These are phyloP conservation scores for Xylaria longipes DNA, from an alignment of 495 filamentous ascomycete genomes.

Conservation along the genomic window DNA sequence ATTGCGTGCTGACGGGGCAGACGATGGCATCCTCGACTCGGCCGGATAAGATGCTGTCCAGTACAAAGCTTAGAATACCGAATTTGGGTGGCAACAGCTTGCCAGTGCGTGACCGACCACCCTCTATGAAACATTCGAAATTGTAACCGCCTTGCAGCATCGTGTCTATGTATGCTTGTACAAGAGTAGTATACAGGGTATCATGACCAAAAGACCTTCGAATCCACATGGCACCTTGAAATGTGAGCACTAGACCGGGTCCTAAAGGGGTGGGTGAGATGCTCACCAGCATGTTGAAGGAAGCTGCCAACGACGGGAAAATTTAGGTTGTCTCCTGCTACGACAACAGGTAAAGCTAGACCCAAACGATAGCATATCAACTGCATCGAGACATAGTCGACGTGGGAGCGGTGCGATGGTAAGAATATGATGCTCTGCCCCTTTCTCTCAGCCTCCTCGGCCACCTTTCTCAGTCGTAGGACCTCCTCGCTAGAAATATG, in stretches of 20 bases:
- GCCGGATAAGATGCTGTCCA: conserved; percentile 89
- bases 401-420: conserved; percentile 91
- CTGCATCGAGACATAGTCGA: conserved; percentile 94
- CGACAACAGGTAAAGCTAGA: conserved; percentile 86
- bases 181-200: conserved; percentile 83
- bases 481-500: conserved; percentile 96
- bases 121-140: conserved; percentile 96
- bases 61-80: conserved; percentile 90
- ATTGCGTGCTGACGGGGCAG: conserved; percentile 94
- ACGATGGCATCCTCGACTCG: conserved; percentile 88
- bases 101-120: conserved; percentile 87
- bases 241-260: conserved; percentile 9
- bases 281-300: conserved; percentile 84
- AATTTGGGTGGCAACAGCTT: conserved; percentile 95
- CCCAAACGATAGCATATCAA: conserved; percentile 94
- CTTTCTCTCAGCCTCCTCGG: conserved; percentile 78
- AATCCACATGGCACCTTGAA: conserved; percentile 90
- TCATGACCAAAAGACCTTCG: conserved; percentile 92
- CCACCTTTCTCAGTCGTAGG: conserved; percentile 76
- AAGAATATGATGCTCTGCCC: conserved; percentile 97
- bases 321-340: conserved; percentile 95
- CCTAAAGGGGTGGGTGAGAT: neutral
- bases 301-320: conserved; percentile 89
- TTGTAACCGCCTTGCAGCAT: conserved; percentile 89
- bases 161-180: conserved; percentile 95